These are phyloP conservation scores for Actinomucor elegans DNA, from an alignment of 371 early-diverging fungal genomes.

Conservation along the genomic window DNA sequence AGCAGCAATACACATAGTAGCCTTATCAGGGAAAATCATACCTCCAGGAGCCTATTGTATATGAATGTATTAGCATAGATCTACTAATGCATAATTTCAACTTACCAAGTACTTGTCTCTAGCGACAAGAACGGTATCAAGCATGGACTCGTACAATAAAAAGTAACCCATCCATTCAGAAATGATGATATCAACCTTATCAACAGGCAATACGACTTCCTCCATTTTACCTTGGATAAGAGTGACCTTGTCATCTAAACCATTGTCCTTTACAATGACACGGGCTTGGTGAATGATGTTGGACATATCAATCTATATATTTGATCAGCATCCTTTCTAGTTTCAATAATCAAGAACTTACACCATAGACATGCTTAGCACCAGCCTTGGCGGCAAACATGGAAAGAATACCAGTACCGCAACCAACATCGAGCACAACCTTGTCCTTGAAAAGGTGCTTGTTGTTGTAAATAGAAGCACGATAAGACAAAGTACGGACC, in stretches of 20 bases:
- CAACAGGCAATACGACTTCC: conserved; percentile 88
- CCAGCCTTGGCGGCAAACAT: conserved; percentile 98
- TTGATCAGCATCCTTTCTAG: not conserved
- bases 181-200: conserved; percentile 92
- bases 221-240: conserved; percentile 97
- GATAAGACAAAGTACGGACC: conserved; percentile 94
- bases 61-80: conserved; percentile 23
- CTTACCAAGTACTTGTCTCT: conserved; percentile 94
- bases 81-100: too few relatives aligned
- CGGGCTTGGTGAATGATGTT: conserved; percentile 93
- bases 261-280: conserved; percentile 89
- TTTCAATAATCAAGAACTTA: conserved; percentile 33
- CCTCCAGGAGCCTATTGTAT: conserved; percentile 74
- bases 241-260: conserved; percentile 76
- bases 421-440: conserved; percentile 97
- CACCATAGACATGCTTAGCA: conserved; percentile 91
- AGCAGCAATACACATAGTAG: conserved; percentile 89
- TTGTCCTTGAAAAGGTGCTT: conserved; percentile 94
- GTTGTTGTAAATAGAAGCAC: conserved; percentile 90
- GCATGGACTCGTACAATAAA: conserved; percentile 96
- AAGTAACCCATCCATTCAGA: conserved; percentile 99
- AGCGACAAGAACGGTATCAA: conserved; percentile 95
- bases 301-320: conserved; percentile 85
- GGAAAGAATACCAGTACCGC: conserved; percentile 95
- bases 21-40: conserved; percentile 90